Base-by-base conservation (phyloP, 768 basidiomycete species). In the Phlegmacium glaucopus region DNA sequence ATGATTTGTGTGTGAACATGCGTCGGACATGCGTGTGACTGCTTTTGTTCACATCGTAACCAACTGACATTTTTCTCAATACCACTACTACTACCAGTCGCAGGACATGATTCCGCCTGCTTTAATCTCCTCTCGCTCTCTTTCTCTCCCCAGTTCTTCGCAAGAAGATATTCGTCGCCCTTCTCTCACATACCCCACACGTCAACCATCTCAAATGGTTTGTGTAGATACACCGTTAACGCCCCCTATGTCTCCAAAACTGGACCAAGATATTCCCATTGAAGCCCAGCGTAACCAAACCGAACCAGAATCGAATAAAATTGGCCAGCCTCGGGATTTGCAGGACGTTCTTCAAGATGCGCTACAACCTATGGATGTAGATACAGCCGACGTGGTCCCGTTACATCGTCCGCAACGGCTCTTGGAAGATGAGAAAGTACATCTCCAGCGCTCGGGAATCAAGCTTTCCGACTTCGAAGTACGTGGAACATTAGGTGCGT, bases 381-480 rank as follows among this genome's bases (percentile, higher is more conserved):
- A 55, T 40, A 40, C 29, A 27, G 42, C 55, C 35, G 57, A 58
- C 17, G 27, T 44, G 40, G 45, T 39, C 50, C 55, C 52, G 42
- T 50, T 49, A 44, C 51, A 59, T 25, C 72, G 72, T n/a, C 79
- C 84, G 3, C 70, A 72, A 16, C 72, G 82, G 48, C 69, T 81
- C 36, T 70, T 90, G 9, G 85, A 89, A 57, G 83, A 90, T 50
- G 85, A 90, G 56, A 67, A 74, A 57, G 79, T 81, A 32, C 86
- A 83, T 56, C 67, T 89, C 3, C 72, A 78, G 52, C 72, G 71
- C 51, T 61, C 70, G 5, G 85, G 85, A 13, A 70, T 90, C 48
- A 81, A 74, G 50, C 64, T 92, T 43, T 83, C 83, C 5, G 87
- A 90, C 61, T 91, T 92, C 53, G 87, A 91, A 63, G 83, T 90